Conservation (phyloP, 78 protist genomes). For the Chrysochromulina parva region DNA sequence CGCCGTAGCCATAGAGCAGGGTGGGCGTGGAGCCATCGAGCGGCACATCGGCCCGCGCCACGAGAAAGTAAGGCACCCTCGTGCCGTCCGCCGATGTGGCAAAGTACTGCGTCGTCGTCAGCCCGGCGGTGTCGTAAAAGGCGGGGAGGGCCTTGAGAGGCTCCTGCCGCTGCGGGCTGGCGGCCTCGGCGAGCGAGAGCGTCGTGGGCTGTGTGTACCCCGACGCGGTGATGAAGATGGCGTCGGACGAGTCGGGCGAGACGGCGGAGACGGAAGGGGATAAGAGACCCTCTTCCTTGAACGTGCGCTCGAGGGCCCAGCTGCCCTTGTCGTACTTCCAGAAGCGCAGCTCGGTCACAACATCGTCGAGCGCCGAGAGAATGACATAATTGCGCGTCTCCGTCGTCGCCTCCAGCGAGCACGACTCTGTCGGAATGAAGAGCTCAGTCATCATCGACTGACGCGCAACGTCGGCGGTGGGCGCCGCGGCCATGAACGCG, state of each 20-base stretch:
- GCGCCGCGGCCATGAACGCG: not conserved
- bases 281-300: too few relatives aligned
- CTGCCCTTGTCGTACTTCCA: not conserved
- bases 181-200: not conserved
- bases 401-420: not conserved
- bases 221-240: not conserved
- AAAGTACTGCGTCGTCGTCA: not conserved
- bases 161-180: not conserved
- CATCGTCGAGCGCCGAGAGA: not conserved
- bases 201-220: slow-evolving; percentile 2
- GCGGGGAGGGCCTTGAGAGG: not conserved
- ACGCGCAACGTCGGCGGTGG: not conserved
- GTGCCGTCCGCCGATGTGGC: slow-evolving; percentile 41
- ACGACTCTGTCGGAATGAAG: not conserved
- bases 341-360: not conserved
- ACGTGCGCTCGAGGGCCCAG: not conserved
- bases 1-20: slow-evolving; percentile 39
- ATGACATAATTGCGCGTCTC: not conserved
- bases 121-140: not conserved
- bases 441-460: not conserved
- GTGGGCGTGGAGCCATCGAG: slow-evolving; percentile 30
- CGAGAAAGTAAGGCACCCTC: slow-evolving; percentile 40
- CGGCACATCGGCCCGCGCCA: not conserved
- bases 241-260: too few relatives aligned
- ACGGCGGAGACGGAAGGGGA: too few relatives aligned